Percentiles rank a stretch among this genome's conserved stretches.
Evolutionary conservation across 2,329 filamentous ascomycete species (phyloP).

Genomic region (Fusarium papillatum): DNA sequence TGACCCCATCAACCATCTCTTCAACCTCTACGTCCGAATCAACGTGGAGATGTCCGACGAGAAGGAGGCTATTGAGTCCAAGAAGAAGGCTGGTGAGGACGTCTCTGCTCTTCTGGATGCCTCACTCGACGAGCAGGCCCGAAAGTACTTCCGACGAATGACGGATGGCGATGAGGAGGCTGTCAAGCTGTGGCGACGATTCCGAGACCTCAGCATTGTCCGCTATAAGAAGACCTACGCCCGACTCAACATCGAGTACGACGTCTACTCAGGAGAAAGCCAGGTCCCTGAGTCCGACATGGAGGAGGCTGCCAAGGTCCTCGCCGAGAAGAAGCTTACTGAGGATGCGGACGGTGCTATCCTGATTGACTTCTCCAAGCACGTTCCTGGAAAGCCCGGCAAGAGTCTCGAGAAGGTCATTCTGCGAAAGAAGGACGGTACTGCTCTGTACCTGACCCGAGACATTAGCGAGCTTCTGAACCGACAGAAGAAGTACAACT

Average conservation of each 20-base stretch:
- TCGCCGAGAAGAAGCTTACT: conserved; percentile 75
- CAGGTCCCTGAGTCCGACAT: conserved; percentile 78
- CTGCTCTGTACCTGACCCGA: conserved; percentile 82
- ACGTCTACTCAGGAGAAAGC: conserved; percentile 80
- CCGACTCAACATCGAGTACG: conserved; percentile 78
- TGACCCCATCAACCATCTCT: conserved; percentile 87
- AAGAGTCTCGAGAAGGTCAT: conserved; percentile 80
- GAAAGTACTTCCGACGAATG: conserved; percentile 79
- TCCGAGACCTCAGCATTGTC: conserved; percentile 76
- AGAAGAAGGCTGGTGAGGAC: conserved; percentile 67
- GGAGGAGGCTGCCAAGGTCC: conserved; percentile 70
- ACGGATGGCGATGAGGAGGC: conserved; percentile 75
- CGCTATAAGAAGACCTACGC: conserved; percentile 78
- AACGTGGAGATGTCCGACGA: conserved; percentile 76
- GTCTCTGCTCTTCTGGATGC: conserved; percentile 62
- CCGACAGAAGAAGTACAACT: conserved; percentile 73
- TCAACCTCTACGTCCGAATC: conserved; percentile 86
- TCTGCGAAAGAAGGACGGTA: conserved; percentile 81
- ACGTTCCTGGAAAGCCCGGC: conserved; percentile 74
- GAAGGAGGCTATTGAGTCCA: conserved; percentile 73
- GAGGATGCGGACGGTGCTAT: conserved; percentile 80
- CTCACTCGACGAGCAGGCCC: conserved; percentile 80
- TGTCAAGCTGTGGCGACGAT: conserved; percentile 73
- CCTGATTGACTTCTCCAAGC: conserved; percentile 79
- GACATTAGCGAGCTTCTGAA: conserved; percentile 82